Conservation (phyloP, 306 rosid genomes). For the Hippophae rhamnoides region DNA sequence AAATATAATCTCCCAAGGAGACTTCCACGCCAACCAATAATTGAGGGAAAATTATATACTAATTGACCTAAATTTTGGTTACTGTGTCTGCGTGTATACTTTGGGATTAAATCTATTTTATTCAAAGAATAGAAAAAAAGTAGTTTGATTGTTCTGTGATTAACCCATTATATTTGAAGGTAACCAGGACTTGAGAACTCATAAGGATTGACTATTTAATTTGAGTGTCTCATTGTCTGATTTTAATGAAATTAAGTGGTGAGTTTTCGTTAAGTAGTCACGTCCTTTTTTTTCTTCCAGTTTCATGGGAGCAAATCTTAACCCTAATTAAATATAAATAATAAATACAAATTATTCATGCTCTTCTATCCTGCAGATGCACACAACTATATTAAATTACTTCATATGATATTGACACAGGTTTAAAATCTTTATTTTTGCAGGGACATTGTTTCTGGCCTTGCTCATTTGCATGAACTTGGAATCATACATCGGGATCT, state of each 20-base stretch:
- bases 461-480: constrained; percentile 29
- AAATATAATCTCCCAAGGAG: too few relatives aligned
- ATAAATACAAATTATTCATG: too few relatives aligned
- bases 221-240: background rate
- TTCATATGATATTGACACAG: too few relatives aligned
- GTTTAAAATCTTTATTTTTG: background rate
- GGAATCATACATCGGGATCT: constrained; percentile 32
- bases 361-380: too few relatives aligned
- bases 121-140: background rate
- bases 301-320: too few relatives aligned
- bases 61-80: background rate
- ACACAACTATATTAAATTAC: too few relatives aligned
- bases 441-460: constrained; percentile 30
- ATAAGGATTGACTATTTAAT: background rate
- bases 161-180: background rate
- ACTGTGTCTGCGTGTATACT: background rate
- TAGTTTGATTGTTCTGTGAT: too few relatives aligned
- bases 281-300: too few relatives aligned
- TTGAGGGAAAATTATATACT: background rate
- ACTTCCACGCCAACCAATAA: background rate
- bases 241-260: too few relatives aligned
- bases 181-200: background rate
- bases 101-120: background rate
- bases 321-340: too few relatives aligned
- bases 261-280: too few relatives aligned